Conservation (phyloP, 805 yeast genomes). For the Vanderwaltozyma tropicalis region DNA sequence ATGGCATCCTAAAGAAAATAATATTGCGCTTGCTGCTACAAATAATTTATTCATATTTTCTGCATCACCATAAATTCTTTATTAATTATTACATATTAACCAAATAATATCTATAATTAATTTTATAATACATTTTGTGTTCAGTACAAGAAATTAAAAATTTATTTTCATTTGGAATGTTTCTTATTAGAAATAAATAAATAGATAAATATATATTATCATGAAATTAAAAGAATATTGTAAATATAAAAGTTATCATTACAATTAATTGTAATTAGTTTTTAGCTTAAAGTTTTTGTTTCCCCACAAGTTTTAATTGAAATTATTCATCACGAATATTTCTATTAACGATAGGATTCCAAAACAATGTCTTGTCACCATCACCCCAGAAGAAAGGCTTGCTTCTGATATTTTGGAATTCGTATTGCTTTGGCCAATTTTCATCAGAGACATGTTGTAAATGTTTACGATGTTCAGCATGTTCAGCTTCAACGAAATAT, state of each 20-base stretch:
- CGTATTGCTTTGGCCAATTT: conserved; percentile 88
- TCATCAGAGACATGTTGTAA: conserved; percentile 61
- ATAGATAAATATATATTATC: background rate
- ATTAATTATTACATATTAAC: too few relatives aligned
- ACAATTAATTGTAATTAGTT: too few relatives aligned
- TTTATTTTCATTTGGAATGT: too few relatives aligned
- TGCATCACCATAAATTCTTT: conserved; percentile 32
- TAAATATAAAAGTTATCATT: too few relatives aligned
- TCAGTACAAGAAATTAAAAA: too few relatives aligned
- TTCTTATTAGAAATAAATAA: too few relatives aligned
- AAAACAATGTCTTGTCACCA: conserved; percentile 94
- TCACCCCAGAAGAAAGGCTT: conserved; percentile 97
- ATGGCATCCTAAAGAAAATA: conserved; percentile 97
- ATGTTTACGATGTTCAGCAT: conserved; percentile 82
- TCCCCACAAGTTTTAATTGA: background rate
- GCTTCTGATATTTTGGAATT: conserved; percentile 81
- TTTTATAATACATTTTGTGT: too few relatives aligned
- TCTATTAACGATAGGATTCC: conserved; percentile 91
- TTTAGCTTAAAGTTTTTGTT: too few relatives aligned
- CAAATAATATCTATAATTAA: too few relatives aligned
- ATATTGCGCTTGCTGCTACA: conserved; percentile 97
- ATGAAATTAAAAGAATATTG: background rate
- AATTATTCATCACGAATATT: conserved; percentile 36
- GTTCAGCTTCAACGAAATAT: conserved; percentile 71
- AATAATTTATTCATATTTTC: conserved; percentile 84